Base-by-base conservation (phyloP, 768 basidiomycete species). In the Phaeolepiota aurea region DNA sequence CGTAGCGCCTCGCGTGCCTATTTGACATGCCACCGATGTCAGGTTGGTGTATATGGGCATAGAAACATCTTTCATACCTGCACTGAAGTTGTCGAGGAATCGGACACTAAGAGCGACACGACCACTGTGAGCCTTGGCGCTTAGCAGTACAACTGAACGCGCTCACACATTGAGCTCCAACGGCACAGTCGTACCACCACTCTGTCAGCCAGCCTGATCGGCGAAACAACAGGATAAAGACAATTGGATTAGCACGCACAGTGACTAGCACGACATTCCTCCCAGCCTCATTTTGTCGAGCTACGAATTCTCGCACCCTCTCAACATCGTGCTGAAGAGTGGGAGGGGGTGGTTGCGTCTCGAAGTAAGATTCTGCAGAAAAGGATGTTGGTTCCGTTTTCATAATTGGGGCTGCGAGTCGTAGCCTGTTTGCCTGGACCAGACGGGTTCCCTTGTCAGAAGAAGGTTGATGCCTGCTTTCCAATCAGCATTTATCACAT, bases 141-240 rank as follows among this genome's bases (percentile, higher is more conserved):
- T 11, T 28, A 28, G 21, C 38, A 44, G 49, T 41, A 54, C 42
- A 49, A 44, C 44, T 49, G 43, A 57, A 54, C 44, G 43, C 41
- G 71, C 93, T 80, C 74, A 97, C 96, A 97, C 92, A 56, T 98
- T 98, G 70, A 92, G 87, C 69, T 99, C 96, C 44, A 99, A 66
- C 2, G 94, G 94, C 4, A 98, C 94, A 1, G 93, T 98, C 13
- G 96, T 99, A 44, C 96, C 94, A 41, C 94, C 96, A 58, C 93
- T 97, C 96, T 98, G 16, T 28, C 25, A 35, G n/a, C 16, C 5
- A 35, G 33, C 18, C 12, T 7, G 7, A 9, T 35, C 33, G 18
- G 5, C 25, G n/a, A 28, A 28, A 7, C 7, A 28, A 28, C n/a
- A 28, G 25, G 25, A n/a, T 7, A 28, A n/a, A 28, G 25, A 28